Conservation (phyloP, 2,329 filamentous ascomycete genomes). For the Microdochium trichocladiopsis region DNA sequence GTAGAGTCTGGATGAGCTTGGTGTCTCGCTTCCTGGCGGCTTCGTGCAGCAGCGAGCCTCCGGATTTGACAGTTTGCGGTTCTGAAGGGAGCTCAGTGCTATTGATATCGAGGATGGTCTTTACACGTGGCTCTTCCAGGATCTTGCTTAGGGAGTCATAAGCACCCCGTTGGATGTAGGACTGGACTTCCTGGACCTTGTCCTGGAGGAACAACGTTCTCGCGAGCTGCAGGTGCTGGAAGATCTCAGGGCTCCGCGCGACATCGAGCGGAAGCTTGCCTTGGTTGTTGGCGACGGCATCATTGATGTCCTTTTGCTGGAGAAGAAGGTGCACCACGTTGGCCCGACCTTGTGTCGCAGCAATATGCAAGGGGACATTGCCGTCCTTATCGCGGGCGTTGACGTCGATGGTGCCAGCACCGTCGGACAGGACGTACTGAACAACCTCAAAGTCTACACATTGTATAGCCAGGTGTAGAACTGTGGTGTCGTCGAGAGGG, state of each 20-base stretch:
- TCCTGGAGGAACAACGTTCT: conserved; percentile 83
- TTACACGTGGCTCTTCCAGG: conserved; percentile 76
- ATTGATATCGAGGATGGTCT: conserved; percentile 87
- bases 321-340: conserved; percentile 78
- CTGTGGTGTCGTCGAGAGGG: conserved; percentile 72
- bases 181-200: conserved; percentile 79
- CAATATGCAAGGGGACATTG: conserved; percentile 87
- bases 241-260: conserved; percentile 88
- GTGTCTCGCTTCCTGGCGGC: conserved; percentile 83
- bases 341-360: conserved; percentile 72
- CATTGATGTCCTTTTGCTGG: conserved; percentile 78
- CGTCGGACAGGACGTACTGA: conserved; percentile 84
- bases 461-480: conserved; percentile 90
- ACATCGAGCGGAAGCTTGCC: conserved; percentile 83
- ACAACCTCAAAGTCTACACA: conserved; percentile 90
- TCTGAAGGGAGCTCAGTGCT: conserved; percentile 84
- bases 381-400: conserved; percentile 90
- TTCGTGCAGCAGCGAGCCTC: conserved; percentile 91
- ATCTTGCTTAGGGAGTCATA: conserved; percentile 74
- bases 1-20: conserved; percentile 78
- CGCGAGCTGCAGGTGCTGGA: conserved; percentile 86
- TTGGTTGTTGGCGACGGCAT: conserved; percentile 76
- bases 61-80: conserved; percentile 65
- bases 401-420: conserved; percentile 63
- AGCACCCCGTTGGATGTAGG: conserved; percentile 63